These are phyloP conservation scores for Rhododendron simsii DNA, from an alignment of 148 eudicot species.

Conservation along the genomic window DNA sequence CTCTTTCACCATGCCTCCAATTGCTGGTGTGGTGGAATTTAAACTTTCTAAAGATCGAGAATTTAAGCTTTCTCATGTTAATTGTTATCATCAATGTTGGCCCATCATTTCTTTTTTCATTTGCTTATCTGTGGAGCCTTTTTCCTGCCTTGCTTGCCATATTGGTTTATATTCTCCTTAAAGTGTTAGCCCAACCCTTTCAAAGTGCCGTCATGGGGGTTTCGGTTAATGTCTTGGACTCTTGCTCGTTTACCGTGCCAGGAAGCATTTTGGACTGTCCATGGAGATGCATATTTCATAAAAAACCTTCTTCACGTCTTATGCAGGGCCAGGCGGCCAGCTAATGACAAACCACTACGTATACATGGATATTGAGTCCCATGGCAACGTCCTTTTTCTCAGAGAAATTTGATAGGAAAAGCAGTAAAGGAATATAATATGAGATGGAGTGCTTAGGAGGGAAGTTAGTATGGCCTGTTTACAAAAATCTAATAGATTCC, in stretches of 20 bases:
- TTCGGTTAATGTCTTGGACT: neutral
- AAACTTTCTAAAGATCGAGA: neutral
- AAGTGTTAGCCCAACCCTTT: neutral
- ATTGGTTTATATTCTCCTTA: neutral
- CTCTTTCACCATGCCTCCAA: neutral
- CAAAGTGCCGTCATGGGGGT: neutral
- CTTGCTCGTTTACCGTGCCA: neutral
- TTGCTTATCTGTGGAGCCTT: constrained; percentile 5
- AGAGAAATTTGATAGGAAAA: neutral
- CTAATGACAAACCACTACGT: neutral
- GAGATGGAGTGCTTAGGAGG: neutral
- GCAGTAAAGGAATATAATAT: neutral
- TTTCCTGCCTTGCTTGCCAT: neutral
- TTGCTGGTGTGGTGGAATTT: neutral
- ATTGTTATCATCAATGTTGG: neutral
- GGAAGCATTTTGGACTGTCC: neutral
- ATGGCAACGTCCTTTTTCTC: neutral
- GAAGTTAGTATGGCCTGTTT: neutral
- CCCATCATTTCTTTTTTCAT: neutral
- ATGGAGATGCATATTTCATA: neutral
- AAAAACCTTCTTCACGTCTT: neutral
- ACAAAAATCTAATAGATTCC: neutral
- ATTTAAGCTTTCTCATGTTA: neutral
- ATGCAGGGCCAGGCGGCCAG: neutral
- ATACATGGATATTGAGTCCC: neutral